Conservation (phyloP, 768 basidiomycete genomes). For the Leccinum rimulosum region DNA sequence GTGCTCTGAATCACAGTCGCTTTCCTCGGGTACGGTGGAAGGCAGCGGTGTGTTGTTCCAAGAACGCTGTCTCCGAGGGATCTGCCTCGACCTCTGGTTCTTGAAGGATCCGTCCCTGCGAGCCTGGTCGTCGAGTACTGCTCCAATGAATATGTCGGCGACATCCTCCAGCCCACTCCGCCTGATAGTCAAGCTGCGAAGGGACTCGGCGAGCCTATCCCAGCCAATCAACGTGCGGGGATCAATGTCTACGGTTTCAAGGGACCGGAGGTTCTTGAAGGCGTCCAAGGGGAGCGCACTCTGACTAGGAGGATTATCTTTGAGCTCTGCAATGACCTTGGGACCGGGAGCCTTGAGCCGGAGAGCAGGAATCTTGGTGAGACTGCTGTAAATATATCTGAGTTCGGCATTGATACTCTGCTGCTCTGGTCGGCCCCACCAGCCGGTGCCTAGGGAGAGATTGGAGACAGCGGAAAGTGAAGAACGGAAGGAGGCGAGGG, state of each 20-base stretch:
- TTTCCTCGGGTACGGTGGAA: constrained; percentile 51
- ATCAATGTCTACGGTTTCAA: constrained; percentile 79
- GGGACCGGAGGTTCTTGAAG: constrained; percentile 80
- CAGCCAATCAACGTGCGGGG: constrained; percentile 80
- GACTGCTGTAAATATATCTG: constrained; percentile 84
- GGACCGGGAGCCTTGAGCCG: constrained; percentile 61
- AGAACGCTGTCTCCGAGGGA: constrained; percentile 44
- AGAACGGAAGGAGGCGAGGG: constrained; percentile 71
- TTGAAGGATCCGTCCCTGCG: constrained; percentile 55
- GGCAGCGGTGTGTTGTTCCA: constrained; percentile 52
- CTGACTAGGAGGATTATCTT: constrained; percentile 63
- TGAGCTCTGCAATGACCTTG: constrained; percentile 66
- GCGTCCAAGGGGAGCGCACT: constrained; percentile 77
- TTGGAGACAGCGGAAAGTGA: constrained; percentile 74
- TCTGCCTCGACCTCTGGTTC: constrained; percentile 44
- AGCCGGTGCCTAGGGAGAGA: constrained; percentile 68
- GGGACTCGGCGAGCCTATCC: constrained; percentile 69
- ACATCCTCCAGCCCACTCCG: constrained; percentile 83
- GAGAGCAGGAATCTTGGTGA: constrained; percentile 87
- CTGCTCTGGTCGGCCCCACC: constrained; percentile 66
- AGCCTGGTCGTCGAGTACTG: constrained; percentile 73
- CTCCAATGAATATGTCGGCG: constrained; percentile 69
- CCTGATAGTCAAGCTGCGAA: constrained; percentile 72
- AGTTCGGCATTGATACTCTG: constrained; percentile 68
- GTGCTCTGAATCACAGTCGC: constrained; percentile 11